Base-by-base conservation (phyloP, 805 yeast species). In the Komagataella pseudopastoris region DNA sequence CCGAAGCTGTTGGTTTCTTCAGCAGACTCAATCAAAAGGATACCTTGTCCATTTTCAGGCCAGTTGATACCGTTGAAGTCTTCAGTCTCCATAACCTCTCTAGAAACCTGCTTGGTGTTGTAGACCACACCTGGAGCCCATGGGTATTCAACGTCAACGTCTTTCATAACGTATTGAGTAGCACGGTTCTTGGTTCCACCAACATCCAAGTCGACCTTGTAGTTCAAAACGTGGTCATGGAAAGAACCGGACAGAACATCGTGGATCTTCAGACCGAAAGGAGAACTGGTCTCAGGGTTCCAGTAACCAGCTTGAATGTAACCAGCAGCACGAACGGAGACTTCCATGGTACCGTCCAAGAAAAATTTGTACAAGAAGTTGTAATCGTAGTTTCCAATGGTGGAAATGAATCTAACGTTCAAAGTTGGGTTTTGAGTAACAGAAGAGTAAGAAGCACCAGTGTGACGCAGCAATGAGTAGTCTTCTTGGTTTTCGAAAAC, bases 271-370 rank as follows among this genome's bases (percentile, higher is more conserved):
- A 57, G 54, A 30, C 65, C 65, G 47, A 54, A 61, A 45, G 55
- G 54, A 4, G 56, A 51, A n/a, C 52, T 57, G 20, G 56, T 55
- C 23, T 56, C 54, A 52, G 56, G 49, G 48, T 56, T 56, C 53
- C 59, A 61, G 50, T 58, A 61, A 17, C 63, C 59, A 51, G 63
- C 63, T 51, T 61, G 65, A 24, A 61, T 61, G 55, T 49, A 61
- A 51, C 65, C 65, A 46, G 65, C 63, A 50, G 64, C 63, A 49
- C 65, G 56, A 23, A 56, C 62, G 24, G 59, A 53, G 30, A 60
- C 60, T 23, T 61, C 63, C 51, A 61, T 46, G 23, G 64, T 60
- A 53, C 65, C 65, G 48, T 60, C 65, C 6, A 60, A 43, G 46
- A 30, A 50, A 20, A 50, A 50, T 20, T 51, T 51, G 44, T 51